phyloP scores from a whole-genome alignment of 1,139 yeast genomes.

The Geotrichum aggregatum region DNA sequence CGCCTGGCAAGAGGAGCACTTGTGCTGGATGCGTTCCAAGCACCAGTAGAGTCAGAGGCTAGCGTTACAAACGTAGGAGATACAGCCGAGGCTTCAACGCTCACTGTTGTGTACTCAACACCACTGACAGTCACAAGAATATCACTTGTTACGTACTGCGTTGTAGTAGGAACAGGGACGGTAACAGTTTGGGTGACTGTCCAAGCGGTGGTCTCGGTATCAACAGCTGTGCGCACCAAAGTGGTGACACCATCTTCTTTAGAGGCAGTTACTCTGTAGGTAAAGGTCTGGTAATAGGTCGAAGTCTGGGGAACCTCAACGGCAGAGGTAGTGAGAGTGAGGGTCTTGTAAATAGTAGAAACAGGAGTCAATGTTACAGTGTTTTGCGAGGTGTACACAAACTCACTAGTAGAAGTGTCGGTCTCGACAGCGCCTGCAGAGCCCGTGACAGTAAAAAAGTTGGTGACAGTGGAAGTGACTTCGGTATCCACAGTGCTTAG shows the following conservation, averaged over 20 bases:
- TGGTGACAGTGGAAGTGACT: constrained; percentile 16
- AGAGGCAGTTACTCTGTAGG: constrained; percentile 11
- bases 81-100: neutral
- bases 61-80: constrained; percentile 4
- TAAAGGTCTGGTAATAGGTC: constrained; percentile 2
- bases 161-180: constrained; percentile 14
- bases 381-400: constrained; percentile 10
- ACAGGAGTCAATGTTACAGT: constrained; percentile 14
- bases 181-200: constrained; percentile 16
- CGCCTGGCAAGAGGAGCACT: neutral
- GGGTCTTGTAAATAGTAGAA: neutral
- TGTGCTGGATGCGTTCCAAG: neutral
- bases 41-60: neutral
- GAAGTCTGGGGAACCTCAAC: constrained; percentile 8
- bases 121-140: constrained; percentile 1
- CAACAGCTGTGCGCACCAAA: constrained; percentile 15
- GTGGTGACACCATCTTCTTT: constrained; percentile 1
- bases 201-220: constrained; percentile 9
- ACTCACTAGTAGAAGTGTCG: constrained; percentile 7
- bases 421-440: constrained; percentile 7
- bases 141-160: neutral
- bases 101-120: constrained; percentile 3
- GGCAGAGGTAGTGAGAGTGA: constrained; percentile 13
- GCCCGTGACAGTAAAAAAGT: constrained; percentile 5
- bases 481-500: neutral